Evolutionary conservation across 1,139 yeast genomes (phyloP).

Genomic region (Yamadazyma taylorii): DNA sequence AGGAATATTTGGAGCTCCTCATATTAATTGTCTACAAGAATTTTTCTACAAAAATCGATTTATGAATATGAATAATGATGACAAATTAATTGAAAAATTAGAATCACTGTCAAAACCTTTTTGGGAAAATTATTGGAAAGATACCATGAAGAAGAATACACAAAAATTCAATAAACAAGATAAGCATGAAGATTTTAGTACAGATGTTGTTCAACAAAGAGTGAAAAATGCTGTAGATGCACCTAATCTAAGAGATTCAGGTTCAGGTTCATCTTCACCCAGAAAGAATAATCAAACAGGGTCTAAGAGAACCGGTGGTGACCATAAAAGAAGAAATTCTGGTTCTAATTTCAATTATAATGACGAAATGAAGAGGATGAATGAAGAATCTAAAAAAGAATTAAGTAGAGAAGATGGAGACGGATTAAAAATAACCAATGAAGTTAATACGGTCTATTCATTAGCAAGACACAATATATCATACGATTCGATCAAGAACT

Average conservation of each 20-base stretch:
- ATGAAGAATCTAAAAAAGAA: conserved; percentile 10
- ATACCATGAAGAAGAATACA: conserved; percentile 33
- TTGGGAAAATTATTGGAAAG: conserved; percentile 56
- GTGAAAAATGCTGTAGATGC: conserved; percentile 15
- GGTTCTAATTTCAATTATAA: conserved; percentile 2
- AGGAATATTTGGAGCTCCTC: conserved; percentile 61
- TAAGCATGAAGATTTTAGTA: conserved; percentile 19
- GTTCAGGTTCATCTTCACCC: too few relatives aligned
- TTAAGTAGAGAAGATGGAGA: conserved; percentile 20
- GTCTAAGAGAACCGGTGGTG: background rate
- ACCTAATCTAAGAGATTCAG: conserved; percentile 13
- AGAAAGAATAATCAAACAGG: conserved; percentile 3
- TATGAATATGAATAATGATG: conserved; percentile 26
- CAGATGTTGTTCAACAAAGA: conserved; percentile 17
- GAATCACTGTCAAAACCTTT: conserved; percentile 37
- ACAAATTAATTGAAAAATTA: conserved; percentile 28
- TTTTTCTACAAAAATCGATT: conserved; percentile 56
- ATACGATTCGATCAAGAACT: conserved; percentile 26
- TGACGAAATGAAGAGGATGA: conserved; percentile 11
- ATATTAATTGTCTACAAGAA: conserved; percentile 50
- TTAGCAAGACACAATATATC: conserved; percentile 17
- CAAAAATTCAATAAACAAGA: conserved; percentile 33
- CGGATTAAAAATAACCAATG: conserved; percentile 21
- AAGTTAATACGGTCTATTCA: conserved; percentile 16
- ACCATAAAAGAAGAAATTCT: conserved; percentile 3